Evolutionary conservation across 1,284 basidiomycete species (phyloP).

Genomic region (Erythrobasidium hasegawianum): DNA sequence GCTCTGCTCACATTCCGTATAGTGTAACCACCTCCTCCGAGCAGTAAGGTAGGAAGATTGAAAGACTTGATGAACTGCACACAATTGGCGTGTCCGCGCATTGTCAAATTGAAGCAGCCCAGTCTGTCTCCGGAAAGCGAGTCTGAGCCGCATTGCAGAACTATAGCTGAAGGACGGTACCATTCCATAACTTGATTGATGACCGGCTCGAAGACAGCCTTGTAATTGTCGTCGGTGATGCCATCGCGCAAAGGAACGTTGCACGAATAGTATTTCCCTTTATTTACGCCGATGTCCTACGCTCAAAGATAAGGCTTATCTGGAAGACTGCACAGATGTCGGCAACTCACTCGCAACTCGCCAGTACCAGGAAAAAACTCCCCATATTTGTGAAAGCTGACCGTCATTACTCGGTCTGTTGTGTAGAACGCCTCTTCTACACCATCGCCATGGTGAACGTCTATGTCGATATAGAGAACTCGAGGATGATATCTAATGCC

Average conservation of each 20-base stretch:
- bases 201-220: conserved; percentile 91
- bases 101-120: conserved; percentile 88
- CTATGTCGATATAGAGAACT: conserved; percentile 97
- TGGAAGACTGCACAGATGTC: neutral
- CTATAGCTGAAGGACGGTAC: conserved; percentile 92
- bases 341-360: conserved; percentile 69
- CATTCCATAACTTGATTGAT: conserved; percentile 92
- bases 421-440: conserved; percentile 99
- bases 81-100: conserved; percentile 82
- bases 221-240: conserved; percentile 92
- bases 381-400: conserved; percentile 97
- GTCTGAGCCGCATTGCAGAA: conserved; percentile 98
- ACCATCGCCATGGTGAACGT: conserved; percentile 98
- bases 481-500: conserved; percentile 77
- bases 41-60: conserved; percentile 81
- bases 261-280: conserved; percentile 86
- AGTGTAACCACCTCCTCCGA: conserved; percentile 97
- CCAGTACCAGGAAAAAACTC: conserved; percentile 99
- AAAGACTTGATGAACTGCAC: conserved; percentile 97
- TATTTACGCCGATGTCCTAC: conserved; percentile 84
- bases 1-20: conserved; percentile 95
- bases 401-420: conserved; percentile 97
- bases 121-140: conserved; percentile 95
- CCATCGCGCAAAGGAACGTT: conserved; percentile 96
- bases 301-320: neutral